Evolutionary conservation across 2,329 filamentous ascomycete genomes (phyloP).

Genomic region (Dryadomyces sulphureus): DNA sequence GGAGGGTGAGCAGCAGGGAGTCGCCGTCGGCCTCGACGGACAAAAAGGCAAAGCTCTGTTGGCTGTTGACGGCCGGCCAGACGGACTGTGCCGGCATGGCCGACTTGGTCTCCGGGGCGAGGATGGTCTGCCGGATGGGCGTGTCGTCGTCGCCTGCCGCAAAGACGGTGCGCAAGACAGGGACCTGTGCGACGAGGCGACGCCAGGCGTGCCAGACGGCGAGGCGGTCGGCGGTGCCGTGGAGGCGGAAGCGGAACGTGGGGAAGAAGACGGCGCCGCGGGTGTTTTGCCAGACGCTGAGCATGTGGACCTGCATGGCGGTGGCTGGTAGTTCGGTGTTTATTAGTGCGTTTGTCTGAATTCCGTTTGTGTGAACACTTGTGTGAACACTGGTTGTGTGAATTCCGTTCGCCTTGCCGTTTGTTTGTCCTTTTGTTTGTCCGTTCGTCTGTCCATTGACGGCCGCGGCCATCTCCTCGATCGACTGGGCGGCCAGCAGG

Average conservation of each 20-base stretch:
- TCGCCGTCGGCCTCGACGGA: background rate
- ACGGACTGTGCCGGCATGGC: background rate
- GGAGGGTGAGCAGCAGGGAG: slow-evolving; percentile 27
- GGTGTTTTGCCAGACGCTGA: slow-evolving; percentile 60
- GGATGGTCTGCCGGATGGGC: slow-evolving; percentile 51
- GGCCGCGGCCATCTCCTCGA: slow-evolving; percentile 44
- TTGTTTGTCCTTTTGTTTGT: no score
- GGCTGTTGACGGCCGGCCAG: slow-evolving; percentile 1
- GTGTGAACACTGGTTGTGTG: no score
- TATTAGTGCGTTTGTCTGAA: no score
- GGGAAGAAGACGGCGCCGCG: slow-evolving; percentile 57
- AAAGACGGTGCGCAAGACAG: slow-evolving; percentile 50
- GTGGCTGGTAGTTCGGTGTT: slow-evolving; percentile 52
- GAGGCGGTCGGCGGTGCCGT: slow-evolving; percentile 19
- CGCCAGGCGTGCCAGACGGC: slow-evolving; percentile 46
- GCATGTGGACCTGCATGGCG: slow-evolving; percentile 68
- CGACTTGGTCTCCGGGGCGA: background rate
- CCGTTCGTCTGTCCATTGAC: background rate
- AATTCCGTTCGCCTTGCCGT: no score
- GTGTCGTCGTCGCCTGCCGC: slow-evolving; percentile 27
- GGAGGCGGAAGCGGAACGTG: slow-evolving; percentile 47
- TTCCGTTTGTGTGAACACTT: no score
- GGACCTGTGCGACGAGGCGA: slow-evolving; percentile 33
- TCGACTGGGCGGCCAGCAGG: slow-evolving; percentile 50
- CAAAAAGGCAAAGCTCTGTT: slow-evolving; percentile 2